These are phyloP conservation scores for Fusarium heterosporum DNA, from an alignment of 2,329 filamentous ascomycete species.

Conservation along the genomic window DNA sequence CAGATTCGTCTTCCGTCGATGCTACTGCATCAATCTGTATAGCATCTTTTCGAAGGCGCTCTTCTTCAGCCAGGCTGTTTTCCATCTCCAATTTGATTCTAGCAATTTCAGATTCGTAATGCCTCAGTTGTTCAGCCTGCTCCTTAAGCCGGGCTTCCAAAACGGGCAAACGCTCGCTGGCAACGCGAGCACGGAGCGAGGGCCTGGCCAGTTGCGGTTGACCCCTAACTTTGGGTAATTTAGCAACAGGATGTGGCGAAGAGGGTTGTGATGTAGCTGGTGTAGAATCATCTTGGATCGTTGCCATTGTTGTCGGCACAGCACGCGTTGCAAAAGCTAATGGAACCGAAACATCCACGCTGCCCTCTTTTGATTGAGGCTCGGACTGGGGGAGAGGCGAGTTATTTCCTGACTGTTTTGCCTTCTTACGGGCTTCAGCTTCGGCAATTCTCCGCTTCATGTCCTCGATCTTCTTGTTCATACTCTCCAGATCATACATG, in stretches of 20 bases:
- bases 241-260: slow-evolving; percentile 13
- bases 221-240: slow-evolving; percentile 31
- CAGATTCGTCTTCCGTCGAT: slow-evolving; percentile 24
- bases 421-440: slow-evolving; percentile 66
- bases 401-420: slow-evolving; percentile 50
- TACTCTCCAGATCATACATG: slow-evolving; percentile 59
- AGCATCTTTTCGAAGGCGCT: slow-evolving; percentile 49
- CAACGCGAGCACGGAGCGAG: slow-evolving; percentile 49
- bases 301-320: background rate
- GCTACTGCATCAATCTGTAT: slow-evolving; percentile 27
- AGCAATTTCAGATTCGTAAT: slow-evolving; percentile 60
- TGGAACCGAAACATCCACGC: slow-evolving; percentile 31
- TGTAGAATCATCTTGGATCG: slow-evolving; percentile 3
- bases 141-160: slow-evolving; percentile 53
- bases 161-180: slow-evolving; percentile 53
- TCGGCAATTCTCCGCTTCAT: slow-evolving; percentile 70
- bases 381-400: slow-evolving; percentile 49
- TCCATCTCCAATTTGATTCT: slow-evolving; percentile 63
- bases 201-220: slow-evolving; percentile 20
- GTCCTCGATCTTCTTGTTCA: slow-evolving; percentile 69
- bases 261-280: slow-evolving; percentile 19
- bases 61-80: slow-evolving; percentile 52
- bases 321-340: slow-evolving; percentile 1
- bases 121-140: slow-evolving; percentile 60
- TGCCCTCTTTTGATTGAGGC: slow-evolving; percentile 45